Percentiles rank a stretch among this genome's conserved stretches.
phyloP scores from a whole-genome alignment of 768 basidiomycete genomes.

The Rhodotorula kratochvilovae region DNA sequence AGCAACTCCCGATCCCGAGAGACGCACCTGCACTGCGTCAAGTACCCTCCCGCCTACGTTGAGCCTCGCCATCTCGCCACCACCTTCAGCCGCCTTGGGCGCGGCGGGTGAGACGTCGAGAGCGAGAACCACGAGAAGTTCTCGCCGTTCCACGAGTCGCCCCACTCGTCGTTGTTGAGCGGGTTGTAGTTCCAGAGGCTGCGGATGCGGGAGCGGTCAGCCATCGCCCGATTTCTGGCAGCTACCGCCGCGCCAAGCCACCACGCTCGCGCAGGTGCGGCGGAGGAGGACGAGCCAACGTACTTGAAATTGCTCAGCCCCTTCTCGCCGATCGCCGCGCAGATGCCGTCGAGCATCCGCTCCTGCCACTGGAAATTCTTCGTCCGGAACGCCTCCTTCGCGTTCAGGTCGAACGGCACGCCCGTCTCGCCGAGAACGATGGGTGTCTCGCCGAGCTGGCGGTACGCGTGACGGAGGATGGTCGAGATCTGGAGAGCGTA shows the following conservation, averaged over 20 bases:
- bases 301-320: constrained; percentile 61
- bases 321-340: constrained; percentile 66
- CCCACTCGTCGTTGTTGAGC: constrained; percentile 66
- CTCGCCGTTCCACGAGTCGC: constrained; percentile 64
- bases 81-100: constrained; percentile 42
- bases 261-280: no score
- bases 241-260: no score
- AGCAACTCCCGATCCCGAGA: no score
- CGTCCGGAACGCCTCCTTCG: constrained; percentile 56
- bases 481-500: constrained; percentile 75
- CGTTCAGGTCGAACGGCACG: constrained; percentile 93
- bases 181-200: constrained; percentile 97
- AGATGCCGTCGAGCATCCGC: constrained; percentile 90
- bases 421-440: constrained; percentile 89
- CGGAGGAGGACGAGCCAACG: background rate
- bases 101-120: constrained; percentile 17
- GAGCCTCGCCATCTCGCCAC: constrained; percentile 56
- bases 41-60: constrained; percentile 80
- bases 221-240: background rate
- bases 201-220: background rate
- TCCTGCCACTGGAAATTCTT: constrained; percentile 77
- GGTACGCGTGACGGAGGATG: constrained; percentile 65
- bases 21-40: constrained; percentile 60
- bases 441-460: constrained; percentile 71
- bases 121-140: constrained; percentile 86